phyloP scores from a whole-genome alignment of 306 rosid genomes.

The Quercus aquifolioides region DNA sequence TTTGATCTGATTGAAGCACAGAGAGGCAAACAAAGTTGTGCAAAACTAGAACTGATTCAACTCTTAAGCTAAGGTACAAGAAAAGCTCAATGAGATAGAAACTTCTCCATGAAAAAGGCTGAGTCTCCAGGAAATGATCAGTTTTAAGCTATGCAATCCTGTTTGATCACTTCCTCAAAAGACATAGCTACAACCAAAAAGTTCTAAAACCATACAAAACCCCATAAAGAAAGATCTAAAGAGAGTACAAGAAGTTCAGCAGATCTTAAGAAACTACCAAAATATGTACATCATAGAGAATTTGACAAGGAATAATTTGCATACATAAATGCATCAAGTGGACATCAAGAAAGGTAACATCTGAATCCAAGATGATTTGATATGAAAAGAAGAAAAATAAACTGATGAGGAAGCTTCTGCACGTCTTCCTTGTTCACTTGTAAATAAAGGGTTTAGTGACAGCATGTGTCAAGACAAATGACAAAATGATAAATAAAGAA shows the following conservation, averaged over 20 bases:
- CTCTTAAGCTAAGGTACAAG: neutral
- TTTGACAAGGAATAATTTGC: neutral
- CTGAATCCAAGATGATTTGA: neutral
- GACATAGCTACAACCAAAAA: neutral
- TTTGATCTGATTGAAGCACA: neutral
- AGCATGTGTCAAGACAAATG: neutral
- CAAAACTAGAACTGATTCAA: neutral
- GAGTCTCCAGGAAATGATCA: neutral
- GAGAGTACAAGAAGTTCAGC: neutral
- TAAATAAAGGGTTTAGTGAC: neutral
- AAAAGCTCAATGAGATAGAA: neutral
- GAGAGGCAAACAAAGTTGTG: slow-evolving; percentile 9
- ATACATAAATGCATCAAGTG: neutral
- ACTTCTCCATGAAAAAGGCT: neutral
- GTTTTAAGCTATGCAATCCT: neutral
- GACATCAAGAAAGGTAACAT: neutral
- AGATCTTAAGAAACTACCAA: neutral
- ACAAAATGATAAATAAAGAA: neutral
- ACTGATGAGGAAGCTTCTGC: slow-evolving; percentile 26
- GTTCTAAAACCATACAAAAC: neutral
- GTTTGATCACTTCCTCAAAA: neutral
- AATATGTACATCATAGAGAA: neutral
- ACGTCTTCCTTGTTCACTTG: slow-evolving; percentile 1
- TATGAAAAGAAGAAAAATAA: neutral
- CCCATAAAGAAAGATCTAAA: neutral